These are phyloP conservation scores for Entomortierella lignicola DNA, from an alignment of 192 early-diverging fungal genomes.

Conservation along the genomic window DNA sequence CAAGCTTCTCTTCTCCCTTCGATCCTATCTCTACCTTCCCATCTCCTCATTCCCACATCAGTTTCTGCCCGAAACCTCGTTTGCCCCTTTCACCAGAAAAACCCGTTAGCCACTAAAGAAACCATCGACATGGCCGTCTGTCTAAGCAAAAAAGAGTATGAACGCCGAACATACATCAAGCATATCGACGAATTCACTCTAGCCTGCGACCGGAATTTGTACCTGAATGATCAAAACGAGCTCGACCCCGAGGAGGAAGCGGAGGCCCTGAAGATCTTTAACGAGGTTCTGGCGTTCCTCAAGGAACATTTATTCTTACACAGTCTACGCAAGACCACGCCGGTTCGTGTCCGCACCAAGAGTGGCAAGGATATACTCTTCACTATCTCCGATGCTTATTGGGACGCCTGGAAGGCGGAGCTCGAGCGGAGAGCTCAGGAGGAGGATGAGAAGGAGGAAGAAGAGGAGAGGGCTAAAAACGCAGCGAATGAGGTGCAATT, in stretches of 20 bases:
- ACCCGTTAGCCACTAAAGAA: no score
- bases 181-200: slow-evolving; percentile 22
- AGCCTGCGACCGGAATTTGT: slow-evolving; percentile 17
- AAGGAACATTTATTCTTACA: slow-evolving; percentile 19
- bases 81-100: no score
- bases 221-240: slow-evolving; percentile 19
- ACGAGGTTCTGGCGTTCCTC: slow-evolving; percentile 1
- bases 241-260: slow-evolving; percentile 22
- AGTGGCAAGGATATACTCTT: slow-evolving; percentile 18
- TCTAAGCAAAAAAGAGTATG: background rate
- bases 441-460: slow-evolving; percentile 14
- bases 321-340: slow-evolving; percentile 7
- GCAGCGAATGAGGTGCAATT: no score
- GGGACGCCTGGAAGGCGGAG: slow-evolving; percentile 18
- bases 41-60: no score
- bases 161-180: slow-evolving; percentile 29
- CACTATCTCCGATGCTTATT: slow-evolving; percentile 9
- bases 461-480: background rate
- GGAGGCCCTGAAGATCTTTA: slow-evolving; percentile 9
- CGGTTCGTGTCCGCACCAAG: slow-evolving; percentile 8
- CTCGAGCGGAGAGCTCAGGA: slow-evolving; percentile 4
- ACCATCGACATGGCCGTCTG: slow-evolving; percentile 22
- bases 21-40: no score
- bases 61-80: no score
- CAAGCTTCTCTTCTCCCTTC: no score